These are phyloP conservation scores for Pseudotsuga menziesii DNA, from an alignment of 75 land plant genomes.

Conservation along the genomic window DNA sequence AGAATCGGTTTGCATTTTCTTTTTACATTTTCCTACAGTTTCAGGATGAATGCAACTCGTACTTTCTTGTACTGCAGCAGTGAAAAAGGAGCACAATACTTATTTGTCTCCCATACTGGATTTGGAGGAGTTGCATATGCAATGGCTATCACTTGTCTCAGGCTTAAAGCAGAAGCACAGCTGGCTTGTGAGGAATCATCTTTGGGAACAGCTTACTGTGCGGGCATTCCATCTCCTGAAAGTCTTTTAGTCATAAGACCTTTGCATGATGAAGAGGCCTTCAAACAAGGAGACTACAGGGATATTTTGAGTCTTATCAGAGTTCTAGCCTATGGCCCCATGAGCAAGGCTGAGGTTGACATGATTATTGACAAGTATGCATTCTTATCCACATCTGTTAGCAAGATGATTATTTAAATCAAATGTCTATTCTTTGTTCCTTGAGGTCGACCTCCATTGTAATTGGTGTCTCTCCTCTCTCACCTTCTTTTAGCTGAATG, in stretches of 20 bases:
- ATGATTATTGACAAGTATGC: constrained; percentile 75
- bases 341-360: constrained; percentile 86
- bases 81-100: constrained; percentile 43
- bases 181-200: constrained; percentile 28
- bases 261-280: constrained; percentile 51
- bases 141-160: constrained; percentile 84
- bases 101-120: constrained; percentile 94
- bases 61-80: constrained; percentile 27
- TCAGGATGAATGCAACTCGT: background rate
- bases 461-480: constrained; percentile 2
- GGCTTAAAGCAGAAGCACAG: constrained; percentile 50
- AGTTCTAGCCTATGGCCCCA: constrained; percentile 84
- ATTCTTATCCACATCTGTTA: background rate
- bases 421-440: background rate
- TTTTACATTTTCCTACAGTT: background rate
- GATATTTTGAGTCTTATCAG: constrained; percentile 88
- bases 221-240: constrained; percentile 1
- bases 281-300: constrained; percentile 81
- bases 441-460: background rate
- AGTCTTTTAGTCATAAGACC: constrained; percentile 15
- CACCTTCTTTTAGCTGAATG: constrained; percentile 7
- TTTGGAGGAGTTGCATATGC: constrained; percentile 96
- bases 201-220: constrained; percentile 16
- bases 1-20: background rate
- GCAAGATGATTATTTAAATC: constrained; percentile 7